Conservation (phyloP, 441 rosid genomes). For the Populus trichocarpa region DNA sequence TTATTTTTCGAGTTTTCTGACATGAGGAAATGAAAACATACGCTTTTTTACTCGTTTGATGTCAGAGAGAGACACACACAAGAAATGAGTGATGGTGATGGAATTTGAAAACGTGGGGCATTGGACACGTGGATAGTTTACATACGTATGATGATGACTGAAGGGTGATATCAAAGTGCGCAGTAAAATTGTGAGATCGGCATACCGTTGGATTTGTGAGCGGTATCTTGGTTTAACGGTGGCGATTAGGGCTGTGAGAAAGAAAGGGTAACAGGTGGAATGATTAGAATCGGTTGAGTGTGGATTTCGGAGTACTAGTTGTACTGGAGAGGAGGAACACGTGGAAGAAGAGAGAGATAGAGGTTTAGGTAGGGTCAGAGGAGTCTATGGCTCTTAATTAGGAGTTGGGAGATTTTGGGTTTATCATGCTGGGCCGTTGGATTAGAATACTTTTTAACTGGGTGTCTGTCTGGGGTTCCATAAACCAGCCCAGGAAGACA, state of each 20-base stretch:
- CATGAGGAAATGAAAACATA: slow-evolving; percentile 12
- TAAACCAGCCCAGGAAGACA: background rate
- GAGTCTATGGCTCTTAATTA: slow-evolving; percentile 4
- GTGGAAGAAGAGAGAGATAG: slow-evolving; percentile 17
- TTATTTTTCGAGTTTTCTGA: background rate
- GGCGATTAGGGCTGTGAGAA: slow-evolving; percentile 10
- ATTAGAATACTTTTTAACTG: slow-evolving; percentile 3
- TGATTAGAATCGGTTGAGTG: slow-evolving; percentile 1
- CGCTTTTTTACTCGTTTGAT: background rate
- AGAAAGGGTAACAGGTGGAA: background rate
- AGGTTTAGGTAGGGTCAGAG: slow-evolving; percentile 12
- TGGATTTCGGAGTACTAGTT: background rate
- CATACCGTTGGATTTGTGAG: background rate
- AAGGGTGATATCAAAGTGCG: background rate
- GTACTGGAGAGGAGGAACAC: slow-evolving; percentile 4
- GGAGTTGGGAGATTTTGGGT: background rate
- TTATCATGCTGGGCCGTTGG: slow-evolving; percentile 1
- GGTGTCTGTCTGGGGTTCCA: background rate
- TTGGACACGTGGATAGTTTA: slow-evolving; percentile 26
- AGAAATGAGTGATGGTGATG: slow-evolving; percentile 23
- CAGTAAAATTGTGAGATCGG: background rate
- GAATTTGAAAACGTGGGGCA: slow-evolving; percentile 21
- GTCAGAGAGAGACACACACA: slow-evolving; percentile 21
- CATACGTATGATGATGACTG: slow-evolving; percentile 10
- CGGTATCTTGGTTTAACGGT: background rate